Evolutionary conservation across 2,329 filamentous ascomycete genomes (phyloP).

Genomic region (Fusarium bulbicola): DNA sequence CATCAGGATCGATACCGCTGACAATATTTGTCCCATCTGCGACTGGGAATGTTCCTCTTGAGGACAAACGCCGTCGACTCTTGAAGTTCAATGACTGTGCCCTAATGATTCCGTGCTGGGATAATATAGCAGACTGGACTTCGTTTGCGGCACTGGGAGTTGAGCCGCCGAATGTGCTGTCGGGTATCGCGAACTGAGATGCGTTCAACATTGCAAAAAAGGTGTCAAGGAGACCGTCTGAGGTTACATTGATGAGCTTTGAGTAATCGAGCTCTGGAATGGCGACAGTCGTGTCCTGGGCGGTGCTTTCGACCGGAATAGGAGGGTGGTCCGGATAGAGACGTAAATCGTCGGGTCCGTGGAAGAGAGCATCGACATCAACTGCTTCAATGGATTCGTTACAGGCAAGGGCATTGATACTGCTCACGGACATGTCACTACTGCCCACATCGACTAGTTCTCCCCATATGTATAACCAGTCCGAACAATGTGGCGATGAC

Average conservation of each 20-base stretch:
- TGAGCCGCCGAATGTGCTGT: conserved; percentile 33
- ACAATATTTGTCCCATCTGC: conserved; percentile 30
- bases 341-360: conserved; percentile 31
- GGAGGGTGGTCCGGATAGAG: conserved; percentile 46
- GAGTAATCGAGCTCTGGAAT: conserved; percentile 44
- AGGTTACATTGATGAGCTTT: conserved; percentile 40
- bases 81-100: conserved; percentile 47
- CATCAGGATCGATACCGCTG: conserved; percentile 35
- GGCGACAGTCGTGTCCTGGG: conserved; percentile 28
- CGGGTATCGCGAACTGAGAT: conserved; percentile 47
- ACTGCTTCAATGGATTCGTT: conserved; percentile 50
- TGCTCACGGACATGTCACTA: conserved; percentile 40
- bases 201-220: conserved; percentile 50
- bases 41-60: conserved; percentile 31
- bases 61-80: conserved; percentile 36
- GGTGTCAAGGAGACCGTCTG: conserved; percentile 43
- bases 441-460: conserved; percentile 37
- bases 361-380: conserved; percentile 35
- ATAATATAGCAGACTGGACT: conserved; percentile 46
- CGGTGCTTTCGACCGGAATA: conserved; percentile 36
- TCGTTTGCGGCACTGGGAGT: conserved; percentile 16
- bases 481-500: conserved; percentile 41
- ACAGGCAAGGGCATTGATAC: conserved; percentile 48
- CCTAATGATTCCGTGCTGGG: conserved; percentile 50
- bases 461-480: conserved; percentile 51